These are phyloP conservation scores for Nannochloris sp. DNA, from an alignment of 139 green algal species.

Conservation along the genomic window DNA sequence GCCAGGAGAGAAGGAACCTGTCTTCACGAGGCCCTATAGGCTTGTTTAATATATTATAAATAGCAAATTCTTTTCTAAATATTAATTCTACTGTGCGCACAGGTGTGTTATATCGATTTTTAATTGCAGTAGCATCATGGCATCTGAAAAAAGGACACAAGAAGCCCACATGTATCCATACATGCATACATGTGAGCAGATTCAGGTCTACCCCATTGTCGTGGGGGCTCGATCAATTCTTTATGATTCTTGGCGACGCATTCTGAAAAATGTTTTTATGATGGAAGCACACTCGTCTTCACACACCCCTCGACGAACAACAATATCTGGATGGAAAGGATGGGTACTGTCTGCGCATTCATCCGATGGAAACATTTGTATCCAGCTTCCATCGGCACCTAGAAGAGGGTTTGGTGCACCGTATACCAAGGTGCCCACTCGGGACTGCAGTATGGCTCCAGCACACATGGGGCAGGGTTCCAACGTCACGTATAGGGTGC, in stretches of 20 bases:
- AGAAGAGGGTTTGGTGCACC: conserved; percentile 67
- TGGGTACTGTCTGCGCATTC: conserved; percentile 22
- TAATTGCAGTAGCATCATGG: no score
- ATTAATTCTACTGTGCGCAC: neutral
- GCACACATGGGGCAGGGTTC: conserved; percentile 97
- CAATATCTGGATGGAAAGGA: conserved; percentile 52
- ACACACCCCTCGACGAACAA: conserved; percentile 49
- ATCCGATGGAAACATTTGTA: conserved; percentile 41
- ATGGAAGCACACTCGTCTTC: conserved; percentile 46
- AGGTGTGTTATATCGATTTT: no score
- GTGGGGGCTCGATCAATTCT: neutral
- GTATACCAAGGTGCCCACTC: conserved; percentile 76
- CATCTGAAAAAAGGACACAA: no score
- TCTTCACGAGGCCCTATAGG: no score
- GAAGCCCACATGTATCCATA: no score
- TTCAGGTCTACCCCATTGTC: neutral
- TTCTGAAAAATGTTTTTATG: conserved; percentile 60
- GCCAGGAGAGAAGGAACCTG: no score
- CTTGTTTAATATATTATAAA: neutral
- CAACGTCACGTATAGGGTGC: conserved; percentile 85
- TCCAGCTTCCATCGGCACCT: conserved; percentile 81
- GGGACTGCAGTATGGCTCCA: conserved; percentile 72
- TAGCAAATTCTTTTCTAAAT: neutral
- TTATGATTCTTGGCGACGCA: conserved; percentile 11
- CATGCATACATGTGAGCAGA: no score